Evolutionary conservation across 768 basidiomycete genomes (phyloP).

Genomic region (Candolleomyces efflorescens): DNA sequence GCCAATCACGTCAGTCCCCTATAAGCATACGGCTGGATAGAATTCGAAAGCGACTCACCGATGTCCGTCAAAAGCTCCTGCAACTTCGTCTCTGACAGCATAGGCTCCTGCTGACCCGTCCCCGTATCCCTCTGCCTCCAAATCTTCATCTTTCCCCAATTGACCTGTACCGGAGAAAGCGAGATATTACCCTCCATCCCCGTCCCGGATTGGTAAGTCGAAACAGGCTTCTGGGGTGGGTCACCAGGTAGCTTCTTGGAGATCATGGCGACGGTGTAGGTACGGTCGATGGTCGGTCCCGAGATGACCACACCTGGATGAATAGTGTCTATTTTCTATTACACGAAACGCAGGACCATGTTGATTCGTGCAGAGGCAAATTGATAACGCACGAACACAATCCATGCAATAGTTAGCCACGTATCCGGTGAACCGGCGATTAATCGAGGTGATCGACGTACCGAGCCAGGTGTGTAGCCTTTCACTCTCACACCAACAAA

Average conservation of each 20-base stretch:
- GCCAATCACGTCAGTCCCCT: too few relatives aligned
- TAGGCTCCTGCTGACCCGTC: background rate
- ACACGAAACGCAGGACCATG: too few relatives aligned
- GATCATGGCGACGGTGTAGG: slow-evolving; percentile 19
- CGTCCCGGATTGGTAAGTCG: background rate
- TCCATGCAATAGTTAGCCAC: background rate
- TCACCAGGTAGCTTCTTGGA: slow-evolving; percentile 19
- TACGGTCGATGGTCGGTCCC: slow-evolving; percentile 11
- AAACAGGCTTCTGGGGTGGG: slow-evolving; percentile 18
- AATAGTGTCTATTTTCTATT: slow-evolving; percentile 14
- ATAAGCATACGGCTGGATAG: too few relatives aligned
- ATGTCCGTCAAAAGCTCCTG: background rate
- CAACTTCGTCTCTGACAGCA: background rate
- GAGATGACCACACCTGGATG: slow-evolving; percentile 20
- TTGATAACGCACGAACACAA: too few relatives aligned
- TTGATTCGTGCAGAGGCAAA: too few relatives aligned
- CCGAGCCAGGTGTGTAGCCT: background rate
- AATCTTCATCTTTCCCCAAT: background rate
- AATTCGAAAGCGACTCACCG: background rate
- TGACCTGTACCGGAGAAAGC: background rate
- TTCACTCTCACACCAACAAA: background rate
- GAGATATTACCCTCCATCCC: background rate
- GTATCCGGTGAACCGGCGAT: background rate
- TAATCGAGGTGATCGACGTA: background rate
- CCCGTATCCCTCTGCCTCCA: background rate